Evolutionary conservation across 208 protist genomes (phyloP).

Genomic region (Acanthamoeba healyi): DNA sequence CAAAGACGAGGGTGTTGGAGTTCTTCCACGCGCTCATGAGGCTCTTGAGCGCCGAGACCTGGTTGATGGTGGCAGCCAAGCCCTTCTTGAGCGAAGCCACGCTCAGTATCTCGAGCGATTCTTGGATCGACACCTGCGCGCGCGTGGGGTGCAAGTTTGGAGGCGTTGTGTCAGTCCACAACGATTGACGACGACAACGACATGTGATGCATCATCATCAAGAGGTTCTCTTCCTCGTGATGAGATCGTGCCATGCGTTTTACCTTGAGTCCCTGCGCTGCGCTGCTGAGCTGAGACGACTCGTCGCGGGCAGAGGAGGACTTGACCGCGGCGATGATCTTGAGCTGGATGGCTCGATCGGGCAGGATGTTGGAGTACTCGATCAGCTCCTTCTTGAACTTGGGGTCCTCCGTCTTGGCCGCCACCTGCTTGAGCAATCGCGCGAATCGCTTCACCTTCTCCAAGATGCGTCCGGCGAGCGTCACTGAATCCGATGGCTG

Average conservation of each 20-base stretch:
- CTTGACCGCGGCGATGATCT: slow-evolving; percentile 56
- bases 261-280: slow-evolving; percentile 29
- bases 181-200: neutral
- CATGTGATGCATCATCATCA: neutral
- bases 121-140: slow-evolving; percentile 1
- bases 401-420: slow-evolving; percentile 44
- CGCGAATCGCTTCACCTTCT: slow-evolving; percentile 54
- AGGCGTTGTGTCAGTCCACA: neutral
- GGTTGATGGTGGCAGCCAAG: slow-evolving; percentile 50
- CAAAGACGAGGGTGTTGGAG: neutral
- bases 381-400: slow-evolving; percentile 37
- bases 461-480: slow-evolving; percentile 19
- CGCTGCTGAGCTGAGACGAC: slow-evolving; percentile 17
- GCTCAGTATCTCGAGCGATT: slow-evolving; percentile 20
- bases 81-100: slow-evolving; percentile 62
- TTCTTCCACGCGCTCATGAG: slow-evolving; percentile 59
- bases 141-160: too few species aligned
- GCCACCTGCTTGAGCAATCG: slow-evolving; percentile 37
- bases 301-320: neutral
- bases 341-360: slow-evolving; percentile 39
- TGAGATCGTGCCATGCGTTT: too few species aligned
- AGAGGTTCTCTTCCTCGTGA: too few species aligned
- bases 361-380: slow-evolving; percentile 59
- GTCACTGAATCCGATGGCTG: neutral
- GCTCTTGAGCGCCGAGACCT: slow-evolving; percentile 43